These are phyloP conservation scores for Fonsecaea multimorphosa DNA, from an alignment of 2,329 filamentous ascomycete species.

Conservation along the genomic window DNA sequence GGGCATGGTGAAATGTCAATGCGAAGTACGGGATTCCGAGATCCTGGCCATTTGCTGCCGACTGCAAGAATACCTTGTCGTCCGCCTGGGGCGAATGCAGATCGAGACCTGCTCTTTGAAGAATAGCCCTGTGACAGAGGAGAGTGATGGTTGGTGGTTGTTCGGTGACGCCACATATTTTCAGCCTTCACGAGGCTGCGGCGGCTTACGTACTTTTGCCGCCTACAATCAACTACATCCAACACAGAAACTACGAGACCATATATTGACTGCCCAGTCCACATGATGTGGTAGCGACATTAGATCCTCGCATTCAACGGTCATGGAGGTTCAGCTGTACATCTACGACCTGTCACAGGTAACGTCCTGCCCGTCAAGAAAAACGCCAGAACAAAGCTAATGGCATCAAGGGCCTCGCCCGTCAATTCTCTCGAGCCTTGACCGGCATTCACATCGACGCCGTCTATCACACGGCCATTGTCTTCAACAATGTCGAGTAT, in stretches of 20 bases:
- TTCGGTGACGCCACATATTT: slow-evolving; percentile 26
- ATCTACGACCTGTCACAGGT: slow-evolving; percentile 76
- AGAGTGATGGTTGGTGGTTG: neutral
- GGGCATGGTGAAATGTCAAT: slow-evolving; percentile 6
- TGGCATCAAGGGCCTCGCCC: slow-evolving; percentile 58
- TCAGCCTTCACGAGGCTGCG: neutral
- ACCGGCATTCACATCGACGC: slow-evolving; percentile 80
- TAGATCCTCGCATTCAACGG: slow-evolving; percentile 2
- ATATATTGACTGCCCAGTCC: neutral
- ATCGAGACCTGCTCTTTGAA: neutral
- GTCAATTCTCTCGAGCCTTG: slow-evolving; percentile 63
- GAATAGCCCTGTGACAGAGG: neutral
- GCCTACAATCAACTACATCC: slow-evolving; percentile 13
- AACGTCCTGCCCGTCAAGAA: neutral
- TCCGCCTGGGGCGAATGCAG: neutral
- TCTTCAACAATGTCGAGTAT: slow-evolving; percentile 84
- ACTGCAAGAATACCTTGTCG: neutral
- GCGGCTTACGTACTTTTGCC: slow-evolving; percentile 28
- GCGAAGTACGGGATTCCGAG: neutral
- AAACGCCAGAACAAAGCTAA: slow-evolving; percentile 13
- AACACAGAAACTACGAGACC: neutral
- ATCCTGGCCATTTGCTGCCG: neutral
- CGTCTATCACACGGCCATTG: slow-evolving; percentile 91
- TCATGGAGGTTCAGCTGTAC: slow-evolving; percentile 77
- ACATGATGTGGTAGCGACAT: neutral